Percentiles rank a stretch among this genome's conserved stretches.
These are phyloP conservation scores for Tricholoma bakamatsutake DNA, from an alignment of 768 basidiomycete species.

Conservation along the genomic window DNA sequence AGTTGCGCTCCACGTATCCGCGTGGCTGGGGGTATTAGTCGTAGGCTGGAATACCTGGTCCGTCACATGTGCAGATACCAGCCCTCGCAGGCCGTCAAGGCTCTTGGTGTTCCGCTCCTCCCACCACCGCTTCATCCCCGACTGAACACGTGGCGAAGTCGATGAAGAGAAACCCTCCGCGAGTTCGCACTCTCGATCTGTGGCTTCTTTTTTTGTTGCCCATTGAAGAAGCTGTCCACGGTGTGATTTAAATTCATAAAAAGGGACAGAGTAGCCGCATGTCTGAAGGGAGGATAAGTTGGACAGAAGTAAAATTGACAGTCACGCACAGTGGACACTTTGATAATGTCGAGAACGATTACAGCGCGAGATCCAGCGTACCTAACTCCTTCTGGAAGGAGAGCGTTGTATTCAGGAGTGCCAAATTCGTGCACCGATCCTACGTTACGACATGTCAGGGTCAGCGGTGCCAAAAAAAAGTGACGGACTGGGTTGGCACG, in stretches of 20 bases:
- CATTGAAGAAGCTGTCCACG: slow-evolving; percentile 50
- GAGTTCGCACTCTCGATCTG: slow-evolving; percentile 17
- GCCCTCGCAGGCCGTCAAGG: slow-evolving; percentile 52
- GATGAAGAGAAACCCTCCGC: slow-evolving; percentile 18
- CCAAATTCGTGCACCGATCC: slow-evolving; percentile 62
- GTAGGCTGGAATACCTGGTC: slow-evolving; percentile 15
- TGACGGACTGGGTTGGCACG: slow-evolving; percentile 10
- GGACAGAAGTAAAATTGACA: background rate
- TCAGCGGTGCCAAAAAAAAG: slow-evolving; percentile 2
- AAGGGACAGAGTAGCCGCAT: slow-evolving; percentile 63
- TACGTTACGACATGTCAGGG: slow-evolving; percentile 16
- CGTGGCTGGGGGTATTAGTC: slow-evolving; percentile 6
- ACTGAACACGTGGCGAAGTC: slow-evolving; percentile 14
- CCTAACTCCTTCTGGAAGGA: slow-evolving; percentile 41
- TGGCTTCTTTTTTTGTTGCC: slow-evolving; percentile 45
- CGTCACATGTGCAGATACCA: slow-evolving; percentile 28
- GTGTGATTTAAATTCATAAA: slow-evolving; percentile 52
- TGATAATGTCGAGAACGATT: slow-evolving; percentile 55
- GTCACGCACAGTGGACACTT: slow-evolving; percentile 43
- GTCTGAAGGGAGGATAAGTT: slow-evolving; percentile 34
- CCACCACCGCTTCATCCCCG: slow-evolving; percentile 59
- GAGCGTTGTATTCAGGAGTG: slow-evolving; percentile 50
- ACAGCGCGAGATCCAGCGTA: slow-evolving; percentile 56
- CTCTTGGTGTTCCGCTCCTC: slow-evolving; percentile 42
- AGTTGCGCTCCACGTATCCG: background rate